Conservation (phyloP, 306 rosid species). For the Gastrolobium villosum region DNA sequence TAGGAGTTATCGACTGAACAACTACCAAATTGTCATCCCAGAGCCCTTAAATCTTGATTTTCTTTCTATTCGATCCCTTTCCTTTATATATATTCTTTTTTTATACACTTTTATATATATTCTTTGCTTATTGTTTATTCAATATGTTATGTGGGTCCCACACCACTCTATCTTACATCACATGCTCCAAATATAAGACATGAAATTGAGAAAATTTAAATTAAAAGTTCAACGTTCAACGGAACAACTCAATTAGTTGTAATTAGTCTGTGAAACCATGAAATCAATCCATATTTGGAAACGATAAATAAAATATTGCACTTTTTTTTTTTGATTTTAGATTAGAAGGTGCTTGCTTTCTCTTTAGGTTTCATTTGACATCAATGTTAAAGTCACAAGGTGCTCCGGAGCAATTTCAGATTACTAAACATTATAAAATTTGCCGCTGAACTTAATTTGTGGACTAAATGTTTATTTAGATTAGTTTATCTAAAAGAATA, state of each 20-base stretch:
- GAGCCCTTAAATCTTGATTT: not conserved
- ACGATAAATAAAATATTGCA: not conserved
- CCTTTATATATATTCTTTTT: too few species aligned
- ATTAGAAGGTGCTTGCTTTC: too few species aligned
- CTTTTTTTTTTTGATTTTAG: too few species aligned
- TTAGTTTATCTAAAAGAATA: too few species aligned
- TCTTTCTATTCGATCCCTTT: too few species aligned
- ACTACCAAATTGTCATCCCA: not conserved
- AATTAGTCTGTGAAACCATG: not conserved
- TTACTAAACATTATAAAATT: not conserved
- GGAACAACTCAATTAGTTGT: not conserved
- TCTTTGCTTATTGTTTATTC: not conserved
- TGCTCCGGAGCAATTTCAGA: not conserved
- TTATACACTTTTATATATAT: not conserved
- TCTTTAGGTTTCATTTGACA: not conserved
- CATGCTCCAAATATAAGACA: not conserved
- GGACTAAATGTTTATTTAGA: too few species aligned
- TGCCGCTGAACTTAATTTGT: not conserved
- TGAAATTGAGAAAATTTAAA: not conserved
- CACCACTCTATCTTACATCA: not conserved
- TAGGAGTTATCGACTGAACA: not conserved
- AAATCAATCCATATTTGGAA: slow-evolving; percentile 7
- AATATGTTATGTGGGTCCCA: not conserved
- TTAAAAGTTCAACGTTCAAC: not conserved
- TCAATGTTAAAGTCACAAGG: not conserved